Evolutionary conservation across 2,329 filamentous ascomycete genomes (phyloP).

Genomic region (Xylariaceae sp.): DNA sequence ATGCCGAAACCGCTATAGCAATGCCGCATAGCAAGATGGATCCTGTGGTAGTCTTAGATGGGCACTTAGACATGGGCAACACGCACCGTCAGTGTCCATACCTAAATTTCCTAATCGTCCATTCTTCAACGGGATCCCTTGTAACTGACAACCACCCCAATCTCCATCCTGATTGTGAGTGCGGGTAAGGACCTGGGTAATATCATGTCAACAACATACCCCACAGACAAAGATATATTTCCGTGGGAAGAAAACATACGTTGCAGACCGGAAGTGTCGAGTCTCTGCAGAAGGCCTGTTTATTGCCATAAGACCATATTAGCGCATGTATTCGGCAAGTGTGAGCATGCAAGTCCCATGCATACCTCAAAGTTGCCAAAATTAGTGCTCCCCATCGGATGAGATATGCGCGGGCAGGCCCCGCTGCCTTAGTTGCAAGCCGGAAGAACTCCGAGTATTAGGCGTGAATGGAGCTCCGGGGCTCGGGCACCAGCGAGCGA

Average conservation of each 20-base stretch:
- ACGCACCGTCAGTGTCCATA: constrained; percentile 36
- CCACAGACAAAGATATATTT: background rate
- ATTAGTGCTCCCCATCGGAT: constrained; percentile 52
- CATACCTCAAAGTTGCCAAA: constrained; percentile 58
- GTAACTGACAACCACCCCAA: constrained; percentile 68
- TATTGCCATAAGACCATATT: constrained; percentile 21
- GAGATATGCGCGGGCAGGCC: constrained; percentile 14
- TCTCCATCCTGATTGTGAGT: constrained; percentile 53
- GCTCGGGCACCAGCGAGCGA: background rate
- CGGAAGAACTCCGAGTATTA: too few species aligned
- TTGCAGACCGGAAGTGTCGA: constrained; percentile 81
- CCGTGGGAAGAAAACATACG: constrained; percentile 46
- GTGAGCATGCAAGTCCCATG: constrained; percentile 4
- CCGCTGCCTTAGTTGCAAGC: too few species aligned
- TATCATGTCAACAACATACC: constrained; percentile 13
- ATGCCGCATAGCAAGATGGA: constrained; percentile 78
- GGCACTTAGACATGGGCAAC: too few species aligned
- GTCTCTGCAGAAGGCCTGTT: constrained; percentile 75
- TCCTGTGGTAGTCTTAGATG: too few species aligned
- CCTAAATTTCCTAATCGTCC: constrained; percentile 76
- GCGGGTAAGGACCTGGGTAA: constrained; percentile 56
- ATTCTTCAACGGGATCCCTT: constrained; percentile 65
- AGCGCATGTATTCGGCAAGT: constrained; percentile 5
- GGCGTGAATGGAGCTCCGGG: too few species aligned
- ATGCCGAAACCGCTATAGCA: constrained; percentile 62